Evolutionary conservation across 176 grass and related monocot genomes (phyloP), one percentile per base, ranked within the genome.

Genomic region (Oryza nivara): DNA sequence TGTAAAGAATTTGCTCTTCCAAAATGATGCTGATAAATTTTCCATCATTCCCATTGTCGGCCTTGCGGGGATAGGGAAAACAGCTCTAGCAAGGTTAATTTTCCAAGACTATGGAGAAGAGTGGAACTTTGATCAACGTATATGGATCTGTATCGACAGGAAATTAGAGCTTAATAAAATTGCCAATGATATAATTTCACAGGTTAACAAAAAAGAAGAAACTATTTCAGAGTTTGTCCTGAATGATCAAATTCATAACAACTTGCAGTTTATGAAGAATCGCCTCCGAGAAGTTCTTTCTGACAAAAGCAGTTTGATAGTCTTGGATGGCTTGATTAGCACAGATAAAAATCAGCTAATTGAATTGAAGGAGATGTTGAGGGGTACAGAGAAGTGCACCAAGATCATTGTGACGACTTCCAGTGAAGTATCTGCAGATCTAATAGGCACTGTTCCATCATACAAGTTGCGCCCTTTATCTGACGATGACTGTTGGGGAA

Each of bases 331-430:
- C 49, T 17, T 54, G 4, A 2, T 54, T 16, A 54, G 14, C 14
- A 54, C 49, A 60, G 83, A 86, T 36, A 54, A 79, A 9, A 51
- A 25, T 3, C 51, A 30, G 23, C 44, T 79, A 28, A 13, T 75
- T 32, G 26, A 79, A 3, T 65, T 60, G 6, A 78, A 78, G 23
- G 25, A 19, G 4, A 54, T 66, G 23, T 28, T 60, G 7, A 67
- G 30, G 23, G 67, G 35, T 16, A 78, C 65, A 26, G 7, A 52
- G 58, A 19, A 35, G 49, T 4, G 49, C 23, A 58, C 28, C 38
- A 88, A 85, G 38, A 17, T 91, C 8, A 10, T 91, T 32, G 81
- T 91, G 34, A 91, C 85, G 6, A 91, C 89, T 2, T 76, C 68
- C 23, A 87, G 32, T 79, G 74, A 87, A 87, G 65, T 19, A 67